A percentile compares a stretch with the other conserved stretches of the same genome.
Evolutionary conservation across 169 alveolate species (phyloP).

Genomic region (Eimeria brunetti): DNA sequence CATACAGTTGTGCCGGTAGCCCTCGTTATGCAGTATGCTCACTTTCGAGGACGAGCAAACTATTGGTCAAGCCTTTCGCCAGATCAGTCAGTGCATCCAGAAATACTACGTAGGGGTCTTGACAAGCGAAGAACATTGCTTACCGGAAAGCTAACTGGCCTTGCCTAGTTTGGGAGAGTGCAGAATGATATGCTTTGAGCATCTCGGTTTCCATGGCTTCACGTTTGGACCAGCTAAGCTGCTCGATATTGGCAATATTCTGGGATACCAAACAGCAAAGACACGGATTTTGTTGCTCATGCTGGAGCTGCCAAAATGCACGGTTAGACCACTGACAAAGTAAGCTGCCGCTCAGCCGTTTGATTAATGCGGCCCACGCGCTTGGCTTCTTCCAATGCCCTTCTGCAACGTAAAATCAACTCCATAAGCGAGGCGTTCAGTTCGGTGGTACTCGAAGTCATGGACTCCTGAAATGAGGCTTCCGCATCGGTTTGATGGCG

Average conservation of each 20-base stretch:
- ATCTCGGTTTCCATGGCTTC: constrained; percentile 22
- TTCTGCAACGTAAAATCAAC: not conserved
- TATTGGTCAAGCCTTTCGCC: not conserved
- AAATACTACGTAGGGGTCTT: not conserved
- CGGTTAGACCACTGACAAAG: not conserved
- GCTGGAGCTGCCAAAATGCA: not conserved
- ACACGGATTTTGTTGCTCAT: not conserved
- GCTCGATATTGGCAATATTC: constrained; percentile 1
- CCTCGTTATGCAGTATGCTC: not conserved
- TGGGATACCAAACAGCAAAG: not conserved
- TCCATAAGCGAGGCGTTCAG: not conserved
- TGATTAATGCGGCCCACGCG: not conserved
- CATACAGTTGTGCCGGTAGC: not conserved
- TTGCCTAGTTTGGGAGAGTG: constrained; percentile 24
- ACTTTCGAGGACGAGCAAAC: not conserved
- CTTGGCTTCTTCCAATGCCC: constrained; percentile 24
- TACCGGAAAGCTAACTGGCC: constrained; percentile 43
- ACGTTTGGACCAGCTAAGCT: not conserved
- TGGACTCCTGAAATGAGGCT: not conserved
- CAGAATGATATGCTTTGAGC: constrained; percentile 18
- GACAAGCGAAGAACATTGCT: not conserved
- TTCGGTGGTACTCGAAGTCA: not conserved
- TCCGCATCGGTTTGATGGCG: not conserved
- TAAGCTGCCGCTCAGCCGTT: not conserved
- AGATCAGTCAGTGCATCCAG: not conserved